Base-by-base conservation (phyloP, 306 rosid species). In the Vigna unguiculata region DNA sequence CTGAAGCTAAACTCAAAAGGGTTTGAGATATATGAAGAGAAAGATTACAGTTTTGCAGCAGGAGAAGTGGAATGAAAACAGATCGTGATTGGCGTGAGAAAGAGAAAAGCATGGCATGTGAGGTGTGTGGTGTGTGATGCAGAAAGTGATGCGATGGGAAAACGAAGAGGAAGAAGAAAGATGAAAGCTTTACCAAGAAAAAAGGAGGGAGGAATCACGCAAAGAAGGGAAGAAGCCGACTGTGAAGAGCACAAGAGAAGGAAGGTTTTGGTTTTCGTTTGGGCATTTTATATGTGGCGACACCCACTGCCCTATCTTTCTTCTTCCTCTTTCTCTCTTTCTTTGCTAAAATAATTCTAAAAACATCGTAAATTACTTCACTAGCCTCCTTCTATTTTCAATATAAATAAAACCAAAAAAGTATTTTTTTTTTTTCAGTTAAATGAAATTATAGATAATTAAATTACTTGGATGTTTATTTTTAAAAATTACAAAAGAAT, bases 251-350 rank as follows among this genome's bases (percentile, higher is more conserved):
- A n/a, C n/a, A 68, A 25, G 58, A 25, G 43, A 47, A 46, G 4
- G 9, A 15, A 25, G 17, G 59, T 3, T 9, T 10, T 32, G 51
- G 38, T 47, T 64, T 65, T 47, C 20, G 55, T 64, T 65, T 57
- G 38, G 47, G 40, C 17, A 1, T 40, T 75, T 75, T 81, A 75
- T 81, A 81, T 4, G 57, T 13, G 48, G 13, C 51, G 53, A 48
- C 49, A 12, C 5, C 48, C 15, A 1, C 76, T 52, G 76, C 76
- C 76, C 76, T 71, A 71, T 71, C 76, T 71, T 1, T 19, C 62
- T 62, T 5, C 48, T 77, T 54, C 58, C 2, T 19, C 19, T 22
- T 20, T 22, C 43, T 21, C 24, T 40, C 48, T 43, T 2, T 40
- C 45, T 40, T 11, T 10, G 5, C 47, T 11, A 11, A 43, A 43